A percentile compares a stretch with the other conserved stretches of the same genome.
These are phyloP conservation scores for Wickerhamiella sorbophila DNA, from an alignment of 805 yeast genomes.

Conservation along the genomic window DNA sequence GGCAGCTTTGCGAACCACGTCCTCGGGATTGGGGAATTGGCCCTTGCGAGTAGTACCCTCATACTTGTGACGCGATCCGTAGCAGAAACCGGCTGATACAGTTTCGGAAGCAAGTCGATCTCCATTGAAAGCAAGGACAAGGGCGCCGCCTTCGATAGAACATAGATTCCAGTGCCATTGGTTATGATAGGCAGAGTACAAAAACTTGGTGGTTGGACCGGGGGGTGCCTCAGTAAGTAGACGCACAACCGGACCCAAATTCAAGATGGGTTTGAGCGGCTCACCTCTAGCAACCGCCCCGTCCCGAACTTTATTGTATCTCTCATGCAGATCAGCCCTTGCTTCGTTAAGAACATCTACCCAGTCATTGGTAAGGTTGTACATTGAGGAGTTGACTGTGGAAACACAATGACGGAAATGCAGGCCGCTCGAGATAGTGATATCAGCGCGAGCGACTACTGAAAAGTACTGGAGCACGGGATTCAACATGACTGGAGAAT, in stretches of 20 bases:
- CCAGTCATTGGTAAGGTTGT: conserved; percentile 29
- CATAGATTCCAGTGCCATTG: conserved; percentile 68
- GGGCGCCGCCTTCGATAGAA: conserved; percentile 40
- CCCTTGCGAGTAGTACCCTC: conserved; percentile 3
- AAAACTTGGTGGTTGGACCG: neutral
- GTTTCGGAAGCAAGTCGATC: conserved; percentile 41
- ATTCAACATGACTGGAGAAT: conserved; percentile 57
- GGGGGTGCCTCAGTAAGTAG: neutral
- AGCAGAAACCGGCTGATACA: conserved; percentile 48
- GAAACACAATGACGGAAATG: conserved; percentile 59
- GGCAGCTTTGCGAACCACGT: neutral
- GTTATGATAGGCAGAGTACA: conserved; percentile 34
- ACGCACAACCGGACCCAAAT: neutral
- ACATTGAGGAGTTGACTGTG: conserved; percentile 51
- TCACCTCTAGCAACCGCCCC: neutral
- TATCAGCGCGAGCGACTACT: conserved; percentile 52
- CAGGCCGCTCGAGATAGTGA: conserved; percentile 55
- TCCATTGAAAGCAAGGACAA: conserved; percentile 31
- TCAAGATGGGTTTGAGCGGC: neutral
- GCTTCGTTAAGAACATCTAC: conserved; percentile 3
- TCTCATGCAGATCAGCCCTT: conserved; percentile 1
- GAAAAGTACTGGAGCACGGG: conserved; percentile 57
- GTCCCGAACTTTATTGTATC: conserved; percentile 2
- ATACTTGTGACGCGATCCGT: conserved; percentile 31
- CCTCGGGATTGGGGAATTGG: neutral